Evolutionary conservation across 2,329 filamentous ascomycete genomes (phyloP), one percentile per base, ranked within the genome.

Genomic region (Penicillium rolfsii): DNA sequence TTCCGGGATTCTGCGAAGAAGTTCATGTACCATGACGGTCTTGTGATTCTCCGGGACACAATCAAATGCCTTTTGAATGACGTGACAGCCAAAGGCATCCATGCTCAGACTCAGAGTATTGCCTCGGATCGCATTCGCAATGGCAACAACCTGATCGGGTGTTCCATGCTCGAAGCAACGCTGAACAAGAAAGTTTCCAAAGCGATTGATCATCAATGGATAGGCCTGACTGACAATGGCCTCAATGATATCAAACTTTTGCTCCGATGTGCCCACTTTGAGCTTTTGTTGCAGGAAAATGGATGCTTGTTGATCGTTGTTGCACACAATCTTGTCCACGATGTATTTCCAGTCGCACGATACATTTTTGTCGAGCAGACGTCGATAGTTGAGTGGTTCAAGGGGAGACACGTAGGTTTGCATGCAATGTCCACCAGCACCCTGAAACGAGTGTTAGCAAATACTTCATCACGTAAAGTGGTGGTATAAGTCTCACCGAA

Each of bases 271-370:
- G 61, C 93, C 93, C 64, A 97, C 91, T 81, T 99, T 99, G 69
- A 99, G 90, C 81, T 99, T 99, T 80, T 99, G 95, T 77, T 99
- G 95, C 48, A 99, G 83, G 79, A 99, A 99, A 71, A 99, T 98
- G 2, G 95, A 99, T 9, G 96, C 95, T 78, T 99, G 95, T 78
- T 99, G 95, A 74, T 99, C 95, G 76, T 99, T 98, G 81, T 93
- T 97, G 85, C 92, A 96, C 67, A 99, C 93, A 74, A 99, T 99
- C 83, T 98, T 98, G 81, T 99, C 94, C 58, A 99, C 95, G 70
- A 99, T 97, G 76, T 97, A 97, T 80, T 95, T 96, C 95, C 94
- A 99, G 81, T 99, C 96, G 80, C 94, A 98, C 72, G 91, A 96
- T 77, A 96, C 92, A 74, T 94, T 97, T 73, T 93, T 93, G 73